Conservation (phyloP, 2,329 filamentous ascomycete species). For the Dissoconium aciculare region DNA sequence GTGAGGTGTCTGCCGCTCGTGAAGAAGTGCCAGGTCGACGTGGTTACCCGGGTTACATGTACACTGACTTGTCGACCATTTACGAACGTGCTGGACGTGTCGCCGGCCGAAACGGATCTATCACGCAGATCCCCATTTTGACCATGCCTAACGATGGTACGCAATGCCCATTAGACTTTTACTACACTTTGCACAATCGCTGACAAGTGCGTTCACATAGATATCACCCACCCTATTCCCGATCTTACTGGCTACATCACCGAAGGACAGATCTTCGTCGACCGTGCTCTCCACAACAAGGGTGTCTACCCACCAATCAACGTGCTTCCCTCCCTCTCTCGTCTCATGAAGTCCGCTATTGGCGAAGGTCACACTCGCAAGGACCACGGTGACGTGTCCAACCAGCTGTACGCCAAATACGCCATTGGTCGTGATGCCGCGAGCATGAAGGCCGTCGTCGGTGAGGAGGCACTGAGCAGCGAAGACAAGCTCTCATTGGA, state of each 20-base stretch:
- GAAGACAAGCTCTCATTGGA: conserved; percentile 97
- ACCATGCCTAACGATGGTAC: conserved; percentile 96
- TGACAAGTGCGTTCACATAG: conserved; percentile 26
- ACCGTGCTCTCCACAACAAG: conserved; percentile 87
- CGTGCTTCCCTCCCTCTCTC: conserved; percentile 89
- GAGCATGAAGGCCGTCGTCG: conserved; percentile 98
- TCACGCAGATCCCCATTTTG: conserved; percentile 96
- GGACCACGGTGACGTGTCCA: conserved; percentile 96
- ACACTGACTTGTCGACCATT: conserved; percentile 99
- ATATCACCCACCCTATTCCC: conserved; percentile 97
- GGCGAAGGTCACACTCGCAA: conserved; percentile 92
- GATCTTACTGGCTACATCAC: conserved; percentile 99
- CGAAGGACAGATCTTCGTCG: conserved; percentile 95
- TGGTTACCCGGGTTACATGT: conserved; percentile 99
- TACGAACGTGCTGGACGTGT: conserved; percentile 99
- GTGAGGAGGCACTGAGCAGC: conserved; percentile 86
- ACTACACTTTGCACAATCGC: too few relatives aligned
- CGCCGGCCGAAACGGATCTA: conserved; percentile 88
- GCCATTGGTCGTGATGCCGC: conserved; percentile 97
- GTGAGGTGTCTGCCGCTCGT: conserved; percentile 93
- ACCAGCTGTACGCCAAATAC: conserved; percentile 99
- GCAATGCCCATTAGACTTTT: conserved; percentile 8
- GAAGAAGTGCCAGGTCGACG: conserved; percentile 98
- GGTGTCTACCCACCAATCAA: conserved; percentile 98
- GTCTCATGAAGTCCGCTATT: conserved; percentile 99